These are phyloP conservation scores for Polygonum maritimum DNA, from an alignment of 148 eudicot species.

Conservation along the genomic window DNA sequence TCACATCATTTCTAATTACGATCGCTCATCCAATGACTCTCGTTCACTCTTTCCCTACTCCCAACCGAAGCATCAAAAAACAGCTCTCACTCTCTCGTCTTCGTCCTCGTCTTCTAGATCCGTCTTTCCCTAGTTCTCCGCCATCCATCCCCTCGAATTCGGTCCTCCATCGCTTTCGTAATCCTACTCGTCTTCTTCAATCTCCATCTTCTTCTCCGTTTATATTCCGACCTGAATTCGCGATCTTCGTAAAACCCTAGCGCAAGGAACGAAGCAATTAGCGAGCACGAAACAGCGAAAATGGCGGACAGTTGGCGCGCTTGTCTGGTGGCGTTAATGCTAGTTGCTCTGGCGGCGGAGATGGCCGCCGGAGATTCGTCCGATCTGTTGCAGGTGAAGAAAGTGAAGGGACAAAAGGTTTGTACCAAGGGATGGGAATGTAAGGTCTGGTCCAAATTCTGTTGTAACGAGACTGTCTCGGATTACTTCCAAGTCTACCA, in stretches of 20 bases:
- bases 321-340: not conserved
- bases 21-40: too few relatives aligned
- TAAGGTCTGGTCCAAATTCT: conserved; percentile 36
- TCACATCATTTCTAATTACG: too few relatives aligned
- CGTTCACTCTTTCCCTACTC: too few relatives aligned
- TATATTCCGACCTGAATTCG: not conserved
- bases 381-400: conserved; percentile 33
- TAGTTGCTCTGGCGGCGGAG: not conserved
- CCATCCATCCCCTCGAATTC: not conserved
- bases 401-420: conserved; percentile 47
- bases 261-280: not conserved
- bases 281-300: not conserved
- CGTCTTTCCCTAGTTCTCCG: not conserved
- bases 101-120: not conserved
- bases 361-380: conserved; percentile 18
- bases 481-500: conserved; percentile 70
- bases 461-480: conserved; percentile 76
- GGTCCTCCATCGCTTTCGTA: not conserved
- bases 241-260: too few relatives aligned
- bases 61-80: too few relatives aligned
- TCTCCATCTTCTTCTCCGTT: not conserved
- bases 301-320: conserved; percentile 7
- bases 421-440: conserved; percentile 87
- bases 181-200: too few relatives aligned
- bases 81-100: not conserved